phyloP scores from a whole-genome alignment of 129 eudicot genomes.

The Scalesia atractyloides region DNA sequence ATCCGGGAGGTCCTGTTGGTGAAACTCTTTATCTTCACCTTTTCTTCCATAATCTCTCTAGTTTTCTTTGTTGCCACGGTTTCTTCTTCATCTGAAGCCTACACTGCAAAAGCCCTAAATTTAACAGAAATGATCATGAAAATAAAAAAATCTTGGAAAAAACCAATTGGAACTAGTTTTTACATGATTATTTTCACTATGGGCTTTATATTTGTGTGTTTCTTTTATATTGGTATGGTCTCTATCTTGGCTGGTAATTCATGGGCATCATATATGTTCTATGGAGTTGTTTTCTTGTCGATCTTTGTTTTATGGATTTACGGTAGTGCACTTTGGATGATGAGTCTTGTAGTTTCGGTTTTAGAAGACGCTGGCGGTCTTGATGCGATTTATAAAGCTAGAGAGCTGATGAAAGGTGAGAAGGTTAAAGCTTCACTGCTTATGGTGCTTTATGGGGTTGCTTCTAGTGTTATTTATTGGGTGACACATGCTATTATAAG shows the following conservation, averaged over 20 bases:
- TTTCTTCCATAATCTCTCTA: constrained; percentile 5
- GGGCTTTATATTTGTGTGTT: background rate
- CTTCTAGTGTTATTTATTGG: background rate
- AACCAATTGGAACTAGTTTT: constrained; percentile 17
- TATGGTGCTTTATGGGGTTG: constrained; percentile 16
- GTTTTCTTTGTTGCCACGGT: constrained; percentile 29
- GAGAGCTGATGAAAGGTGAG: constrained; percentile 25
- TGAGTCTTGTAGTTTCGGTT: constrained; percentile 45
- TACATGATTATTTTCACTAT: constrained; percentile 25
- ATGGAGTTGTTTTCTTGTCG: constrained; percentile 4
- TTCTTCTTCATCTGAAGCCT: constrained; percentile 34
- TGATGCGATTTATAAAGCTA: constrained; percentile 20
- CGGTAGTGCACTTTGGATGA: constrained; percentile 22
- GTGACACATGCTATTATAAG: background rate
- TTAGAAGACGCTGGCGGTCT: constrained; percentile 44
- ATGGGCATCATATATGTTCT: constrained; percentile 10
- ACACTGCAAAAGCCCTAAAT: constrained; percentile 22
- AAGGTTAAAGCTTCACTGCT: constrained; percentile 16
- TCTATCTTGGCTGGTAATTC: constrained; percentile 12
- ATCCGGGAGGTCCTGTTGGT: background rate
- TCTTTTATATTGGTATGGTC: constrained; percentile 11
- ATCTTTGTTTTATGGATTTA: constrained; percentile 2
- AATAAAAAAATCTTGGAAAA: constrained; percentile 19
- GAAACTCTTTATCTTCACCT: background rate
- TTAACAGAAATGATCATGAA: constrained; percentile 20